A percentile compares a stretch with the other conserved stretches of the same genome.
phyloP scores from a whole-genome alignment of 1,139 yeast genomes.

The Taphrina communis region DNA sequence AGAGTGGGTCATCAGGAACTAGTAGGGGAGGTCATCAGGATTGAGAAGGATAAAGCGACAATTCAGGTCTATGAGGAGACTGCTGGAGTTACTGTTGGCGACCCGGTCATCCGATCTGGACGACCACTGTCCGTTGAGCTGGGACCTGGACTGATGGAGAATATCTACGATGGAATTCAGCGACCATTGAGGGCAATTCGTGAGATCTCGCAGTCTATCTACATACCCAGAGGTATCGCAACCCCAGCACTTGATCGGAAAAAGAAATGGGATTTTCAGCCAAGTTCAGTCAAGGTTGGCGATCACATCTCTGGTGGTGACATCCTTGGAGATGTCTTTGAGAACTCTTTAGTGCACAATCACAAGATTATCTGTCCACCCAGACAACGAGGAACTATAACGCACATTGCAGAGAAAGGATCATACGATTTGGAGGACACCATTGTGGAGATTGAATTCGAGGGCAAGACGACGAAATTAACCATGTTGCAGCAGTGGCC shows the following conservation, averaged over 20 bases:
- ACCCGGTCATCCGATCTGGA: constrained; percentile 96
- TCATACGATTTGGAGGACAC: constrained; percentile 88
- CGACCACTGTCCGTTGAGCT: constrained; percentile 96
- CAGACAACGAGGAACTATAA: constrained; percentile 96
- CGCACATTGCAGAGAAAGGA: constrained; percentile 86
- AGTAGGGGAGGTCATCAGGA: constrained; percentile 98
- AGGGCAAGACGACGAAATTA: constrained; percentile 78
- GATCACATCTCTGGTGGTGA: constrained; percentile 99
- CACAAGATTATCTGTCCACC: constrained; percentile 96
- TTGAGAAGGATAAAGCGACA: constrained; percentile 94
- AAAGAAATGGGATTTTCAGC: constrained; percentile 82
- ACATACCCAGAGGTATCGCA: constrained; percentile 98
- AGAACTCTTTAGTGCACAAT: constrained; percentile 87
- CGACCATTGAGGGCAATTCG: constrained; percentile 94
- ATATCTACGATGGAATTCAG: constrained; percentile 98
- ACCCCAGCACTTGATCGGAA: constrained; percentile 90
- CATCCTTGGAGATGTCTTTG: constrained; percentile 89
- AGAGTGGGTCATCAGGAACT: constrained; percentile 91
- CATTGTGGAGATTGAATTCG: constrained; percentile 90
- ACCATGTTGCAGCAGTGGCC: constrained; percentile 99
- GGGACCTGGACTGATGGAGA: constrained; percentile 99
- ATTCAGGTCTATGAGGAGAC: constrained; percentile 99
- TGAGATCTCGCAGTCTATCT: constrained; percentile 83
- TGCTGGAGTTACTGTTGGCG: constrained; percentile 97
- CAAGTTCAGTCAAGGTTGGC: constrained; percentile 75